Percentiles rank a stretch among this genome's conserved stretches.
These are phyloP conservation scores for Moesziomyces antarcticus DNA, from an alignment of 1,284 basidiomycete genomes.

Conservation along the genomic window DNA sequence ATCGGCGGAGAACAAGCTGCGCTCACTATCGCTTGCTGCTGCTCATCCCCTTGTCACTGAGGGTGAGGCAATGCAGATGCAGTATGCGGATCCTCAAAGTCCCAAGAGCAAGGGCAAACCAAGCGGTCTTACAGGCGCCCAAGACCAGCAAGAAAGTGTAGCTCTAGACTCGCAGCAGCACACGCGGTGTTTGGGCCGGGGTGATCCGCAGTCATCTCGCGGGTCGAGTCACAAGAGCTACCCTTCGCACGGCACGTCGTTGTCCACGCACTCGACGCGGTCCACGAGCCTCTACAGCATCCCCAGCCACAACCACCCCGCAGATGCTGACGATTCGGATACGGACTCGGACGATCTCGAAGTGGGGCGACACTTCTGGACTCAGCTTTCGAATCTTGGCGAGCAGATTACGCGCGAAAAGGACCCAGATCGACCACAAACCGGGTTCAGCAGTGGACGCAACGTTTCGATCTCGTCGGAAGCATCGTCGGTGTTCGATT, in stretches of 20 bases:
- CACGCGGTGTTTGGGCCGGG: no score
- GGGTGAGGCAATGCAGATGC: no score
- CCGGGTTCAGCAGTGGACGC: background rate
- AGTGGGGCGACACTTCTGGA: conserved; percentile 23
- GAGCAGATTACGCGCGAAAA: conserved; percentile 17
- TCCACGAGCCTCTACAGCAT: conserved; percentile 21
- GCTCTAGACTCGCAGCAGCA: no score
- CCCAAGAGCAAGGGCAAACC: no score
- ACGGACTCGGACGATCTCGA: conserved; percentile 10
- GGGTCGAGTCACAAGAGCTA: conserved; percentile 17
- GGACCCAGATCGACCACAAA: background rate
- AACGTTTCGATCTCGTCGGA: conserved; percentile 16
- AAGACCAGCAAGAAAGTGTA: no score
- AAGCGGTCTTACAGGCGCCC: no score
- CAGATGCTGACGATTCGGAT: background rate
- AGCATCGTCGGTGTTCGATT: conserved; percentile 21
- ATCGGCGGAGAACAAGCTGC: conserved; percentile 9
- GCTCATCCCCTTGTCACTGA: conserved; percentile 5
- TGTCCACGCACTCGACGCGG: conserved; percentile 11
- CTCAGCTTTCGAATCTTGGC: conserved; percentile 17
- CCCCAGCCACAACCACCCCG: background rate
- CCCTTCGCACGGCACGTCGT: conserved; percentile 11
- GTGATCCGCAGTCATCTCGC: conserved; percentile 2
- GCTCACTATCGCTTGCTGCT: conserved; percentile 19
- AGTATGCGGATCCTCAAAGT: no score